phyloP scores from a whole-genome alignment of 768 basidiomycete genomes.

The Tubosaeta brunneosetosa region DNA sequence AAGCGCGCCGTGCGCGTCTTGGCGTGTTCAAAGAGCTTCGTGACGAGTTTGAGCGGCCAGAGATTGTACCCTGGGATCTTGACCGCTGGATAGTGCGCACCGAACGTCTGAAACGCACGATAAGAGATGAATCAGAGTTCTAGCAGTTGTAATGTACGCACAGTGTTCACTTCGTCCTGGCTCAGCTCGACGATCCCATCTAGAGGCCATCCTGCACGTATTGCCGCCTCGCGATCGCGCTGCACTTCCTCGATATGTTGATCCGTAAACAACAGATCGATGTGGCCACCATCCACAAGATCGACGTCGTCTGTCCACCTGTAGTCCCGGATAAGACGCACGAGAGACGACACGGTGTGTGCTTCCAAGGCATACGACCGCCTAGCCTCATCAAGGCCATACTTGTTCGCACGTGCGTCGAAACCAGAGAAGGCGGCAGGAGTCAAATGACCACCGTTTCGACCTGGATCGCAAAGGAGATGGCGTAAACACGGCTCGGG shows the following conservation, averaged over 20 bases:
- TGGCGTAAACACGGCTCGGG: neutral
- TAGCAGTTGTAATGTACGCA: slow-evolving; percentile 23
- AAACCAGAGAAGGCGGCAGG: slow-evolving; percentile 48
- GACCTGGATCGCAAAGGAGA: slow-evolving; percentile 38
- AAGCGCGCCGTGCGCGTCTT: slow-evolving; percentile 27
- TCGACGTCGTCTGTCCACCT: slow-evolving; percentile 51
- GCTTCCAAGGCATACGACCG: slow-evolving; percentile 53
- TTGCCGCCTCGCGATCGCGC: slow-evolving; percentile 51
- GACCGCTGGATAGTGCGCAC: slow-evolving; percentile 48
- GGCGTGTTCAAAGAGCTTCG: slow-evolving; percentile 51
- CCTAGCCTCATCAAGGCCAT: slow-evolving; percentile 53
- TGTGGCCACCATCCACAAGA: slow-evolving; percentile 54
- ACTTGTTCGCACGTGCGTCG: slow-evolving; percentile 28
- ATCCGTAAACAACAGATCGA: slow-evolving; percentile 45
- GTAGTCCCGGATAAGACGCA: slow-evolving; percentile 44
- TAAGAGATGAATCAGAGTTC: neutral
- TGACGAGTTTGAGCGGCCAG: slow-evolving; percentile 81
- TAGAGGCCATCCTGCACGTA: slow-evolving; percentile 46
- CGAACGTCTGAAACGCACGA: slow-evolving; percentile 20
- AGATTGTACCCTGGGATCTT: slow-evolving; percentile 57
- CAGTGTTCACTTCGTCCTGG: slow-evolving; percentile 44
- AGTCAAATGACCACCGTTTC: slow-evolving; percentile 77
- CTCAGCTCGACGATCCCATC: slow-evolving; percentile 43
- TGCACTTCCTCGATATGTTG: slow-evolving; percentile 37
- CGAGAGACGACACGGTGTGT: slow-evolving; percentile 46